Conservation (phyloP, 306 rosid genomes). For the barrel medic (Medicago truncatula) region MtrunA17r5.0-ANR NC_053043.1:11950501-11951000, state of each 20-base stretch:
- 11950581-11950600: slow-evolving; percentile 68
- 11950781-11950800: not conserved
- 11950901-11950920: slow-evolving; percentile 8
- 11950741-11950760: not conserved
- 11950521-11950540: slow-evolving; percentile 22
- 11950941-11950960: slow-evolving; percentile 13
- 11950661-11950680: slow-evolving; percentile 40
- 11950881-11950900: slow-evolving; percentile 30
- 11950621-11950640: slow-evolving; percentile 97
- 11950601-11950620: slow-evolving; percentile 98
- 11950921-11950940: slow-evolving; percentile 17
- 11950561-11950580: slow-evolving; percentile 14
- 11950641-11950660: slow-evolving; percentile 99
- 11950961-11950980: slow-evolving; percentile 18
- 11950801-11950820: not conserved
- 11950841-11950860: slow-evolving; percentile 9
- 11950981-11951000: slow-evolving; percentile 18
- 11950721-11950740: slow-evolving; percentile 7
- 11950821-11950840: not conserved
- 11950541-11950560: slow-evolving; percentile 24
- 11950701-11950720: slow-evolving; percentile 17
- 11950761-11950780: slow-evolving; percentile 18
- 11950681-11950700: slow-evolving; percentile 31
- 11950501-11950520: slow-evolving; percentile 15
- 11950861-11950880: slow-evolving; percentile 26